These are phyloP conservation scores for Debaryomyces castellii DNA, from an alignment of 805 yeast species.

Conservation along the genomic window DNA sequence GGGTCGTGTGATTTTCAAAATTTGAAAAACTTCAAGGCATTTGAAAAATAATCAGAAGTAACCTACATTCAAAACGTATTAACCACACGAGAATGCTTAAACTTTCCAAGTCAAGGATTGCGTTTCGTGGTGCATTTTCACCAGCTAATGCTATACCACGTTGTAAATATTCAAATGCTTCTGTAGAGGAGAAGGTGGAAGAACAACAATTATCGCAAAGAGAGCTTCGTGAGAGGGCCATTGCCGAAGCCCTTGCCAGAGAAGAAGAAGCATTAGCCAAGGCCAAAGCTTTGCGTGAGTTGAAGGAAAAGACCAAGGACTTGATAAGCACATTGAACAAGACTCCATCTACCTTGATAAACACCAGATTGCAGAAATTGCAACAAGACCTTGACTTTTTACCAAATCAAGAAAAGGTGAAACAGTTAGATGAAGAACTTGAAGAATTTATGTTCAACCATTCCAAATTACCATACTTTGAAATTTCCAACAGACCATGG, in stretches of 20 bases:
- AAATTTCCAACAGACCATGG: conserved; percentile 37
- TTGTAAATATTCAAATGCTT: conserved; percentile 1
- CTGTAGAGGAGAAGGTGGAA: conserved; percentile 7
- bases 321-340: conserved; percentile 33
- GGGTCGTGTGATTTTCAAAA: not conserved
- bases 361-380: conserved; percentile 27
- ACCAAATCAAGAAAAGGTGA: conserved; percentile 29
- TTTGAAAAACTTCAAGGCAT: conserved; percentile 1
- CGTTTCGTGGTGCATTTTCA: not conserved
- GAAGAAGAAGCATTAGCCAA: conserved; percentile 40
- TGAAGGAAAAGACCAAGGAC: conserved; percentile 24
- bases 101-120: conserved; percentile 1
- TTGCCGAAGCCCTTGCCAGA: conserved; percentile 43
- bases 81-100: conserved; percentile 2
- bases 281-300: conserved; percentile 34
- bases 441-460: conserved; percentile 35
- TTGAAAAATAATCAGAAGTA: not conserved
- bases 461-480: conserved; percentile 32
- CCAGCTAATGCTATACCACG: not conserved
- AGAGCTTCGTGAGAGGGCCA: conserved; percentile 37
- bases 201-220: conserved; percentile 17
- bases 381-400: conserved; percentile 28
- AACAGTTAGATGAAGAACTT: conserved; percentile 40
- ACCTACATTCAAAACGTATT: not conserved
- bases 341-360: conserved; percentile 30